A percentile compares a stretch with the other conserved stretches of the same genome.
Evolutionary conservation across 345 rosid genomes (phyloP).

Genomic region (Pugionium dolabratum): DNA sequence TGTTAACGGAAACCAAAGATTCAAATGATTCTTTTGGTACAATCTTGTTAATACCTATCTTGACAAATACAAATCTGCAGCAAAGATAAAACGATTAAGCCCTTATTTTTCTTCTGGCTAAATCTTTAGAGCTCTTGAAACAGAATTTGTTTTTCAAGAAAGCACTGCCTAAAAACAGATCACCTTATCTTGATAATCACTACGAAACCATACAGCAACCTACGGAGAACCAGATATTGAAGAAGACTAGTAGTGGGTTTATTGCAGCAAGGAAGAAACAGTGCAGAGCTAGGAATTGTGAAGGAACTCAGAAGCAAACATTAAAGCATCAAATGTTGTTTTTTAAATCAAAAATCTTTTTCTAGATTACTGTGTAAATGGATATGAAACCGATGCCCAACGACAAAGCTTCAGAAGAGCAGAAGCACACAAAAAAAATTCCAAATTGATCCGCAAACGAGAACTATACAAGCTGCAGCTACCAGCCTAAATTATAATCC

Average conservation of each 20-base stretch:
- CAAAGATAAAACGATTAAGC: not conserved
- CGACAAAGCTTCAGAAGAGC: not conserved
- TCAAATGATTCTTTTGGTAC: not conserved
- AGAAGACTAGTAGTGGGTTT: too few species aligned
- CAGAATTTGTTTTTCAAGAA: too few species aligned
- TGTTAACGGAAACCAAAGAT: conserved; percentile 1
- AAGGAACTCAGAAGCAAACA: too few species aligned
- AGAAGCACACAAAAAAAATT: too few species aligned
- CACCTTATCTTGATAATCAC: too few species aligned
- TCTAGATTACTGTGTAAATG: not conserved
- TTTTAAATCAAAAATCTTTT: too few species aligned
- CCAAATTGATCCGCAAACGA: conserved; percentile 4
- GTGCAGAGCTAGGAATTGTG: too few species aligned
- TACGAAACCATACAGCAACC: too few species aligned
- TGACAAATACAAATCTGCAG: not conserved
- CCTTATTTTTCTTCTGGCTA: not conserved
- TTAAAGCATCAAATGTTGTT: too few species aligned
- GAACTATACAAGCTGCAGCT: not conserved
- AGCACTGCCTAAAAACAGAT: too few species aligned
- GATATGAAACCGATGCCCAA: not conserved
- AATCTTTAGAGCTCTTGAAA: not conserved
- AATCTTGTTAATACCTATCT: not conserved
- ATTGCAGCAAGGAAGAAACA: too few species aligned
- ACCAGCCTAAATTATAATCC: not conserved
- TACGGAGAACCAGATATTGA: too few species aligned